Evolutionary conservation across 768 basidiomycete genomes (phyloP), one percentile per base, ranked within the genome.

Genomic region (Clitopilus passeckerianus): DNA sequence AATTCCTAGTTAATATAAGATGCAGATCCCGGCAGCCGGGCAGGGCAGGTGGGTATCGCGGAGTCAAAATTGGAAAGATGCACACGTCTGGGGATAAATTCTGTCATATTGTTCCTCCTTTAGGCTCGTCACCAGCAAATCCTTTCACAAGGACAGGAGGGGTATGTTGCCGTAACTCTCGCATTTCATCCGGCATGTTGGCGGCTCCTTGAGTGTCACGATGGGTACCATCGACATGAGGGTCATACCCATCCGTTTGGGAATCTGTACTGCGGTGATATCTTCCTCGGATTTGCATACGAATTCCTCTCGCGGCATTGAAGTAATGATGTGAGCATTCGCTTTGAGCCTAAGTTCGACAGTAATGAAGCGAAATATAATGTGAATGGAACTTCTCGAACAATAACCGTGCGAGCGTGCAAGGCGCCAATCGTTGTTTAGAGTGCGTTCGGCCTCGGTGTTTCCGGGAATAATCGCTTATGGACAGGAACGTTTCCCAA

Each of bases 381-480:
- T 60, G 64, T 57, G 57, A 33, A 60, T 50, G 55, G 57, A 57
- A 53, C 59, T 44, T 60, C 62, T 60, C 57, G 27, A 30, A 30
- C 7, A 30, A 30, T 30, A 30, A 3, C 27, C 27, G 27, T 30
- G 27, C 27, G 4, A 30, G 27, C 4, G 34, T 53, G 63, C 37
- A 53, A 65, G 65, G 66, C 70, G 70, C 71, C 70, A 72, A 72
- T 72, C 73, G 67, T 67, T 61, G 59, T 57, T 50, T 62, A 41
- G n/a, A 56, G 57, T 14, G 66, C 62, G 65, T 30, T 63, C 30
- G 60, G 66, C 55, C 61, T 67, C 63, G 61, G 62, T 58, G 56
- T 68, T 63, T 55, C 65, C 70, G 72, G 66, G 58, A 60, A 63
- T 62, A 43, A 57, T 67, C 61, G 62, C 57, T 63, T 57, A 59